Percentiles rank a stretch among this genome's conserved stretches.
These are phyloP conservation scores for Heterobasidion occidentale DNA, from an alignment of 1,284 basidiomycete genomes.

Conservation along the genomic window DNA sequence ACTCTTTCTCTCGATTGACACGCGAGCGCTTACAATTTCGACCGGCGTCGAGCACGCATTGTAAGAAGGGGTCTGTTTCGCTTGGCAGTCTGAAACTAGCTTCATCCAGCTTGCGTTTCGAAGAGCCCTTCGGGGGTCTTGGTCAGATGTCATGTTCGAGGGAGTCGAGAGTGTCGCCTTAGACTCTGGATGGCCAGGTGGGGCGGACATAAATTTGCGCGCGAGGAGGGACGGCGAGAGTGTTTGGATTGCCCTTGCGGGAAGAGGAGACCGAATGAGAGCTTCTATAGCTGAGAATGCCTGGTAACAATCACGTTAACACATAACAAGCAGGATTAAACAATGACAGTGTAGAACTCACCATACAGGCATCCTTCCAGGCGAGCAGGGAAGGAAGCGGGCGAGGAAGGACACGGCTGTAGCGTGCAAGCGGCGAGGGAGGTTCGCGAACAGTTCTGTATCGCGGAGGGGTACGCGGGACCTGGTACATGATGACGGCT, in stretches of 20 bases:
- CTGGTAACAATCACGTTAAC: background rate
- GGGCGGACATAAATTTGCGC: too few species aligned
- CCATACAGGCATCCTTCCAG: constrained; percentile 2
- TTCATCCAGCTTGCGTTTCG: constrained; percentile 1
- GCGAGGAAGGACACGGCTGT: background rate
- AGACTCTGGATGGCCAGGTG: too few species aligned
- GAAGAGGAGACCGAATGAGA: background rate
- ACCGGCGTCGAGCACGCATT: background rate
- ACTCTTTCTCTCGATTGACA: background rate
- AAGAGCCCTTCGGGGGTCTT: background rate
- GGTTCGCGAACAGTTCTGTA: constrained; percentile 1
- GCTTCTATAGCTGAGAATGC: background rate
- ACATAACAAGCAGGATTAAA: background rate
- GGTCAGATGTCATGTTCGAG: background rate
- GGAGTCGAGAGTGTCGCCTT: too few species aligned
- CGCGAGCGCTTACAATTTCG: background rate
- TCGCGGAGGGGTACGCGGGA: constrained; percentile 1
- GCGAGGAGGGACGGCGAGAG: background rate
- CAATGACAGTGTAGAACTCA: background rate
- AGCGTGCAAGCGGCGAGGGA: constrained; percentile 2
- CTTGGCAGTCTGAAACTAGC: background rate
- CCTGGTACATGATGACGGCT: background rate
- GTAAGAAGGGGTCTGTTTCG: background rate
- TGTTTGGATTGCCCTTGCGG: background rate
- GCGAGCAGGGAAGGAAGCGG: background rate